Evolutionary conservation across 2,329 filamentous ascomycete genomes (phyloP).

Genomic region (Cytospora piceae): DNA sequence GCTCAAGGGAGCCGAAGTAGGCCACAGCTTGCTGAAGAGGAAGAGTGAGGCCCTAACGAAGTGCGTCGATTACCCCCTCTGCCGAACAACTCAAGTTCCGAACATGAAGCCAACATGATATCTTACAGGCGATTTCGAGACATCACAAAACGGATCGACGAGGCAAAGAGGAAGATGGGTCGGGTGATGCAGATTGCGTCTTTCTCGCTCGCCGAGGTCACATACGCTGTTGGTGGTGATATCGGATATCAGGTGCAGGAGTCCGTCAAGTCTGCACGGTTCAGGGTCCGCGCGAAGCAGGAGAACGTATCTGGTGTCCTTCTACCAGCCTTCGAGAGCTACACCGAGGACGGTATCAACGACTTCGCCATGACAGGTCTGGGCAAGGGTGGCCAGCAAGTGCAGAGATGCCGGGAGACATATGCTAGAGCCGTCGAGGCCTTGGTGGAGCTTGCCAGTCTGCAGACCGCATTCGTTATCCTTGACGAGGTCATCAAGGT

Average conservation of each 20-base stretch:
- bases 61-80: slow-evolving; percentile 53
- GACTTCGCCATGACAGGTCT: slow-evolving; percentile 96
- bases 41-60: slow-evolving; percentile 99
- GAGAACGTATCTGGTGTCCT: slow-evolving; percentile 98
- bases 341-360: slow-evolving; percentile 83
- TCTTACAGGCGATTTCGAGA: slow-evolving; percentile 82
- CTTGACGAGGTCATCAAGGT: slow-evolving; percentile 99
- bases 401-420: slow-evolving; percentile 91
- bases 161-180: slow-evolving; percentile 99
- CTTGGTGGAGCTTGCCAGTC: slow-evolving; percentile 88
- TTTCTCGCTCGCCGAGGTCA: slow-evolving; percentile 96
- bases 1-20: slow-evolving; percentile 89
- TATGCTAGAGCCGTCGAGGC: slow-evolving; percentile 96
- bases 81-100: slow-evolving; percentile 2
- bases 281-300: slow-evolving; percentile 91
- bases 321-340: slow-evolving; percentile 91
- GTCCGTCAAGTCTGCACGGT: slow-evolving; percentile 88
- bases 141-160: slow-evolving; percentile 95
- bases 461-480: slow-evolving; percentile 98
- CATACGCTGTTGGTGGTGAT: slow-evolving; percentile 93
- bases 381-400: slow-evolving; percentile 96
- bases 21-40: slow-evolving; percentile 92
- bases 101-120: background rate
- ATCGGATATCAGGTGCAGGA: slow-evolving; percentile 98
- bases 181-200: slow-evolving; percentile 98